Base-by-base conservation (phyloP, 2,329 filamentous ascomycete species). In the Keithomyces neogunnii region DNA sequence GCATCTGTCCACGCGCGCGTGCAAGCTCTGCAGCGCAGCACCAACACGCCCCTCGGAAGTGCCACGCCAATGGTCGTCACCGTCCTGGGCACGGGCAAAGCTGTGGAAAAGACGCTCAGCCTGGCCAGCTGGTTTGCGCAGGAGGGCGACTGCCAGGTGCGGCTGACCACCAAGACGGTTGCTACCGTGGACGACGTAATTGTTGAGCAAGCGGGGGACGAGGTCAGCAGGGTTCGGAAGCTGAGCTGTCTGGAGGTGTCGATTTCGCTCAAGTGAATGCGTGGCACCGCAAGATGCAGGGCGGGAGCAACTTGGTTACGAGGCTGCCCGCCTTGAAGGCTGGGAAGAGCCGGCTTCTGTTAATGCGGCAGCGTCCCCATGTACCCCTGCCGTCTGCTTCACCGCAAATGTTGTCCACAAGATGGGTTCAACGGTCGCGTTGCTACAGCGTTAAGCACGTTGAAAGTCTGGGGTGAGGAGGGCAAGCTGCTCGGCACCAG, bases 141-240 rank as follows among this genome's bases (percentile, higher is more conserved):
- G 50, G 76, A 84, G 64, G 70, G 66, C 10, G 80, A 81, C 55
- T 84, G 80, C 56, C 62, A 66, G 4, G 81, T 89, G 1, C 69
- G 72, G 58, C 61, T 88, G 48, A 71, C 74, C 62, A 88, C 85
- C 45, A 76, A 78, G 51, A 86, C 77, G 48, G 72, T 86, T 13
- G 73, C 73, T n/a, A 78, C 82, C 2, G 73, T 89, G 44, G 86
- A 90, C 61, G 85, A 89, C 63, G 69, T 89, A 32, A 69, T 82
- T 11, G 61, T 62, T 1, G 69, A 68, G 26, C 69, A 65, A 1
- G 71, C 66, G 1, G 68, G 66, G 1, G 63, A 56, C 6, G 69
- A 69, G 47, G 64, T 67, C 49, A 72, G 63, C 30, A 63, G 78
- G 19, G 60, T 74, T 13, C 67, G 78, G 55, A 74, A 72, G 63